phyloP scores from a whole-genome alignment of 2,329 filamentous ascomycete species.

The Eutypa lata region DNA sequence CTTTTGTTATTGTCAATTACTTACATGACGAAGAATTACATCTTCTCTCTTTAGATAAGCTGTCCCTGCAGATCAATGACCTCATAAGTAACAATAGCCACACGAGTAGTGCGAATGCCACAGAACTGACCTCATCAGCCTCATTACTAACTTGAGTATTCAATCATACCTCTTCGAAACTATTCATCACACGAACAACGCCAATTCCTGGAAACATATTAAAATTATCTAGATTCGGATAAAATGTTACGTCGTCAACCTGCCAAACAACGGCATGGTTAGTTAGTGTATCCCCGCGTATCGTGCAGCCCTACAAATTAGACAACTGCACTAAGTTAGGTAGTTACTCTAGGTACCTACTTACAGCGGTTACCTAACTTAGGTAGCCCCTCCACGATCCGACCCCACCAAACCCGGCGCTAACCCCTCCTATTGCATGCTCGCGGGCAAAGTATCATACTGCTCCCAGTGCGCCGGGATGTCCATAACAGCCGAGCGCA shows the following conservation, averaged over 20 bases:
- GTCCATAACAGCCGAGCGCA: constrained; percentile 39
- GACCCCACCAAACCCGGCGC: background rate
- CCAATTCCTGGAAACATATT: too few species aligned
- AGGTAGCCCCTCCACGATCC: background rate
- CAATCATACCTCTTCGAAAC: too few species aligned
- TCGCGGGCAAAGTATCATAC: constrained; percentile 21
- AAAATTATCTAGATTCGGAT: too few species aligned
- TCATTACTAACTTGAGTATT: background rate
- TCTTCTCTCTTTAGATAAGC: background rate
- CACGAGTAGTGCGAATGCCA: too few species aligned
- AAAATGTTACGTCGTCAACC: too few species aligned
- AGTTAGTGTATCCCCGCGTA: too few species aligned
- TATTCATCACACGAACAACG: too few species aligned
- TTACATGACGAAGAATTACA: background rate
- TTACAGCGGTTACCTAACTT: background rate
- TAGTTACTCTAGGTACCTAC: too few species aligned
- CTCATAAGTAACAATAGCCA: too few species aligned
- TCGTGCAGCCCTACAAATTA: too few species aligned
- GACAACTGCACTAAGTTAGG: too few species aligned
- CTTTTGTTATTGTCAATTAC: background rate
- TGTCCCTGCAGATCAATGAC: constrained; percentile 20
- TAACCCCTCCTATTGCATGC: constrained; percentile 7
- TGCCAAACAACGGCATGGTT: too few species aligned
- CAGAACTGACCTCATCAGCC: background rate
- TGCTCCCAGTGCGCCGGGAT: constrained; percentile 36